Conservation (phyloP, 2,329 filamentous ascomycete genomes). For the Esteya vermicola region DNA sequence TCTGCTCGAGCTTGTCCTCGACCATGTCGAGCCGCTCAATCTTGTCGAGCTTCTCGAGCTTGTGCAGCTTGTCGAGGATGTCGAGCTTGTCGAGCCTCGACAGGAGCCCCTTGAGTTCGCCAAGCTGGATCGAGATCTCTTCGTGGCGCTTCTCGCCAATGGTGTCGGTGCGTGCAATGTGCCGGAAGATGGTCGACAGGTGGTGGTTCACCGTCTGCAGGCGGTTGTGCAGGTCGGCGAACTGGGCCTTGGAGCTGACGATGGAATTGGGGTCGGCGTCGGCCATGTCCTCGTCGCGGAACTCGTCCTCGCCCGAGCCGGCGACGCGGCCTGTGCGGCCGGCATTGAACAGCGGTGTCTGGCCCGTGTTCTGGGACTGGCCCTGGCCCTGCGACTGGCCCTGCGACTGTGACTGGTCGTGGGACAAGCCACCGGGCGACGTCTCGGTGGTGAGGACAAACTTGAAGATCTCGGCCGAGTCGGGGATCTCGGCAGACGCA, state of each 20-base stretch:
- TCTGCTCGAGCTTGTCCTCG: slow-evolving; percentile 27
- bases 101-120: slow-evolving; percentile 31
- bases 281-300: slow-evolving; percentile 24
- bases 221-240: slow-evolving; percentile 73
- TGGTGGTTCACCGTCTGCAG: slow-evolving; percentile 62
- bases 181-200: slow-evolving; percentile 45
- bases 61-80: slow-evolving; percentile 28
- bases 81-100: slow-evolving; percentile 27
- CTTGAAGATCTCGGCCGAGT: slow-evolving; percentile 90
- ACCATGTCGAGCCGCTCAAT: slow-evolving; percentile 27
- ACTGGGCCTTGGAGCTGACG: slow-evolving; percentile 45
- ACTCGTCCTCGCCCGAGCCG: slow-evolving; percentile 9
- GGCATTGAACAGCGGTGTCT: too few species aligned
- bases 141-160: slow-evolving; percentile 41
- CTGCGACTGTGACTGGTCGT: slow-evolving; percentile 7
- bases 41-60: slow-evolving; percentile 27
- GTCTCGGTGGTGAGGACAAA: slow-evolving; percentile 53
- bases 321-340: background rate
- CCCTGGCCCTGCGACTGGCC: slow-evolving; percentile 5
- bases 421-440: too few species aligned
- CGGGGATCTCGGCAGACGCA: slow-evolving; percentile 77
- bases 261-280: slow-evolving; percentile 34
- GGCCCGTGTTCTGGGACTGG: slow-evolving; percentile 6
- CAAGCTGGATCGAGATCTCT: slow-evolving; percentile 34
- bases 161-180: slow-evolving; percentile 35